phyloP scores from a whole-genome alignment of 257 asterid species.

The Misopates orontium region DNA sequence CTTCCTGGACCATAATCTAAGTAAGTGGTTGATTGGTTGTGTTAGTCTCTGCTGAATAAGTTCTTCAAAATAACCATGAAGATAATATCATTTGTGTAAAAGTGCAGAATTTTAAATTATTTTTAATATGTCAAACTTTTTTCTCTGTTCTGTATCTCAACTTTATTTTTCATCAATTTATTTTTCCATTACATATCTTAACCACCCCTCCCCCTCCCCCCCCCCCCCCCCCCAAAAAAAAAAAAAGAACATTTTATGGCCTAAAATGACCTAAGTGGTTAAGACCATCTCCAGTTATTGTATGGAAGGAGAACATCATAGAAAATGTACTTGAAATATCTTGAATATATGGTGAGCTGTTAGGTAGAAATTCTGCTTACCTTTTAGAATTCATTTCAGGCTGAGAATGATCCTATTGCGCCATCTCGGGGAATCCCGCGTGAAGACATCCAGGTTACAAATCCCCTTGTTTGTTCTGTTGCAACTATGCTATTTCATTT shows the following conservation, averaged over 20 bases:
- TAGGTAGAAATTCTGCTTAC: constrained; percentile 1
- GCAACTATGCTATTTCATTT: constrained; percentile 9
- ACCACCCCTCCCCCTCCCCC: no score
- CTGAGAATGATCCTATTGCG: constrained; percentile 96
- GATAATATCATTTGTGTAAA: neutral
- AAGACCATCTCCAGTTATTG: no score
- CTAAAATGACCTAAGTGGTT: no score
- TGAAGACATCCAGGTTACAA: constrained; percentile 69
- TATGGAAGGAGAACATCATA: no score
- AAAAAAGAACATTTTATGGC: no score
- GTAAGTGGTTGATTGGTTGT: constrained; percentile 9
- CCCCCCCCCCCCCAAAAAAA: no score
- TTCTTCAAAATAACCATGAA: no score
- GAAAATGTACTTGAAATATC: neutral
- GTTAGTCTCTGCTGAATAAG: neutral
- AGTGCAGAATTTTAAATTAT: neutral
- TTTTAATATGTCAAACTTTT: neutral
- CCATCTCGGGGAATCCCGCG: constrained; percentile 94
- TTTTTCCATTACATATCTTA: no score
- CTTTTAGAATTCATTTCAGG: constrained; percentile 52
- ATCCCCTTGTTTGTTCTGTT: constrained; percentile 25
- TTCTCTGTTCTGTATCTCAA: neutral
- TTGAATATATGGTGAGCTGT: neutral
- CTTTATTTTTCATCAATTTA: no score
- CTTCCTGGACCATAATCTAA: neutral